Percentiles rank a stretch among this genome's conserved stretches.
phyloP scores from a whole-genome alignment of 768 basidiomycete genomes.

The Auricularia heimuer region DNA sequence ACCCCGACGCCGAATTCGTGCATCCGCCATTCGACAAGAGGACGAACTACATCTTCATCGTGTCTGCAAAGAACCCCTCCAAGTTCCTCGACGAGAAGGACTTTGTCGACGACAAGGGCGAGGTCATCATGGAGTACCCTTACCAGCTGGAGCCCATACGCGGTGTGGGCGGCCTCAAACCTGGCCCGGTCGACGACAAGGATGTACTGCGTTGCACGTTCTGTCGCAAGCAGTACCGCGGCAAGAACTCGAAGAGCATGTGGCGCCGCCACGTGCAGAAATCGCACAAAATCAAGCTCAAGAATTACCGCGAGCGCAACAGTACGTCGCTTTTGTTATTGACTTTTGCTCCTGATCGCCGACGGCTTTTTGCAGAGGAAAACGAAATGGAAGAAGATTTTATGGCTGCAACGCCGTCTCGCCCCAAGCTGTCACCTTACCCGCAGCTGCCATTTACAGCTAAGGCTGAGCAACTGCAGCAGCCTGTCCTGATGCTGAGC shows the following conservation, averaged over 20 bases:
- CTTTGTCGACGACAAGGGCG: background rate
- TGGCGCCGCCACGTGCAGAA: constrained; percentile 84
- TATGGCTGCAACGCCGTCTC: background rate
- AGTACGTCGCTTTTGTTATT: background rate
- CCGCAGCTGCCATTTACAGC: background rate
- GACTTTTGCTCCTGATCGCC: background rate
- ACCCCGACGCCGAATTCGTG: background rate
- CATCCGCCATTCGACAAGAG: background rate
- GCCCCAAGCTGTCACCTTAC: background rate
- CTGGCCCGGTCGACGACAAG: constrained; percentile 19
- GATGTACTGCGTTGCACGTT: constrained; percentile 76
- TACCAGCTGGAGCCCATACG: background rate
- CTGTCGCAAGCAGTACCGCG: constrained; percentile 73
- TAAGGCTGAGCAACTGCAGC: background rate
- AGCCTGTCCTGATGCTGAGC: background rate
- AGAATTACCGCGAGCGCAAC: constrained; percentile 62
- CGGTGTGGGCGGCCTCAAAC: constrained; percentile 51
- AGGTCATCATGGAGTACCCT: background rate
- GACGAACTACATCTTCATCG: background rate
- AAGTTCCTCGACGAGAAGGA: background rate
- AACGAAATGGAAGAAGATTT: background rate
- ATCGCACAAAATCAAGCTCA: constrained; percentile 86
- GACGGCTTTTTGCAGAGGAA: background rate
- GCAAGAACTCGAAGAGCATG: constrained; percentile 86
- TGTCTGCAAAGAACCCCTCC: background rate